Percentiles rank a stretch among this genome's conserved stretches.
These are phyloP conservation scores for Penicillium goetzii DNA, from an alignment of 495 filamentous ascomycete genomes.

Conservation along the genomic window DNA sequence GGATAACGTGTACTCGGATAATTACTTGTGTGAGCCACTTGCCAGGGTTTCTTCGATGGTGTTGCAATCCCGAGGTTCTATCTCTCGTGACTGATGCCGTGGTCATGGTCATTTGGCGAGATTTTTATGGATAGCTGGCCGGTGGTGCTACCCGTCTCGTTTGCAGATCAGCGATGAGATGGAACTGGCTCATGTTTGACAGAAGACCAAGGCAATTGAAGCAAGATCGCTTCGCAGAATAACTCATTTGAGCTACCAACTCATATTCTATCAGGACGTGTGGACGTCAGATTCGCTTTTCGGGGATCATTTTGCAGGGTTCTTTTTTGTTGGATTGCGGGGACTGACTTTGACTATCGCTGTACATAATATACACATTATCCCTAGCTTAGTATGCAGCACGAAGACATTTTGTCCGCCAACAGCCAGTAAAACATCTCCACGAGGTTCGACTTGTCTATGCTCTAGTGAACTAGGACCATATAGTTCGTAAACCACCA, in stretches of 20 bases:
- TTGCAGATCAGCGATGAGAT: neutral
- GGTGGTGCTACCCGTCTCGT: neutral
- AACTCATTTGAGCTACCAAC: neutral
- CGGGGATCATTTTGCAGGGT: too few relatives aligned
- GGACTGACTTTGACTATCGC: too few relatives aligned
- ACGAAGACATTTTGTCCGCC: too few relatives aligned
- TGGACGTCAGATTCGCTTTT: too few relatives aligned
- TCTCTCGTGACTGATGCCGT: neutral
- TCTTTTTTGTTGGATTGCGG: too few relatives aligned
- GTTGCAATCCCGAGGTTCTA: neutral
- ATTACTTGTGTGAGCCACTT: neutral
- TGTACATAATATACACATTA: too few relatives aligned
- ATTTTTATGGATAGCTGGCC: neutral
- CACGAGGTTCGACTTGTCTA: too few relatives aligned
- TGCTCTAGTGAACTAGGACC: too few relatives aligned
- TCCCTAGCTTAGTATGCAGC: too few relatives aligned
- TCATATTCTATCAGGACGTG: too few relatives aligned
- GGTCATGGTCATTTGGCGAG: neutral
- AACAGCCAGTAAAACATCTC: too few relatives aligned
- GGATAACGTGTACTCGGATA: neutral
- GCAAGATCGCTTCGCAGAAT: neutral
- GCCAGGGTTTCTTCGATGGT: neutral
- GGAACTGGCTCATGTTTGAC: neutral
- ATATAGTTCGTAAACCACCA: too few relatives aligned
- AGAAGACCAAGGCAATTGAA: neutral